A percentile compares a stretch with the other conserved stretches of the same genome.
Conservation (phyloP, 768 basidiomycete genomes). For the Calocybe gangraenosa region DNA sequence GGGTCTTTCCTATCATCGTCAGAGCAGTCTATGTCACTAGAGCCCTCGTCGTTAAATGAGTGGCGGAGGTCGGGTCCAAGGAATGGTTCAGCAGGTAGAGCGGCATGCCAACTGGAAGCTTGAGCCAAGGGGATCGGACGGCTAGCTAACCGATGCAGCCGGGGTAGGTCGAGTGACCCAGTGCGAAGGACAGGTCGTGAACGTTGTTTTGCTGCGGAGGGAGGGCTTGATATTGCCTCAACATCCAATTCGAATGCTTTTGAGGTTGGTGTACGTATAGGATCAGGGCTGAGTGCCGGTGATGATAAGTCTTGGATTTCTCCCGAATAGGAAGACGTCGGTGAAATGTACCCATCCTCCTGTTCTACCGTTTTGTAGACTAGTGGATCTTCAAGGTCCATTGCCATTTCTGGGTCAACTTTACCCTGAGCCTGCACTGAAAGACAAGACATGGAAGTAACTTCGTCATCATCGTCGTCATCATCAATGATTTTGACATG, state of each 20-base stretch:
- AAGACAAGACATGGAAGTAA: conserved; percentile 22
- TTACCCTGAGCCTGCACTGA: conserved; percentile 35
- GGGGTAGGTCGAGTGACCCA: conserved; percentile 14
- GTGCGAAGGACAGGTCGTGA: conserved; percentile 7
- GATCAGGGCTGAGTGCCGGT: conserved; percentile 32
- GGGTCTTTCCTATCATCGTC: conserved; percentile 23
- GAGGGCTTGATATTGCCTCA: conserved; percentile 51
- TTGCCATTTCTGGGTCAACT: conserved; percentile 33
- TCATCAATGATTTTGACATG: conserved; percentile 28
- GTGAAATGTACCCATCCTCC: conserved; percentile 84
- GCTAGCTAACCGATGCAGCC: conserved; percentile 2
- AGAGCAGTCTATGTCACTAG: conserved; percentile 42
- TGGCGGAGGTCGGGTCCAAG: conserved; percentile 42
- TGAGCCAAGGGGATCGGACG: not conserved
- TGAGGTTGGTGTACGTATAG: conserved; percentile 14
- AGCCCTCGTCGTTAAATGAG: conserved; percentile 36
- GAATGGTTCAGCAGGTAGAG: conserved; percentile 7
- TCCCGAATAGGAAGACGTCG: conserved; percentile 48
- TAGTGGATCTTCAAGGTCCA: conserved; percentile 37
- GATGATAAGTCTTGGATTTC: conserved; percentile 68
- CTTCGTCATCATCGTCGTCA: conserved; percentile 24
- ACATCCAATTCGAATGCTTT: conserved; percentile 44
- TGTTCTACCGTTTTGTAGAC: conserved; percentile 50
- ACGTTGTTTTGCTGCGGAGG: conserved; percentile 11
- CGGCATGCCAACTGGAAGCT: not conserved